Percentiles rank a stretch among this genome's conserved stretches.
Conservation (phyloP, 2,329 filamentous ascomycete species). For the Alternaria ethzedia region DNA sequence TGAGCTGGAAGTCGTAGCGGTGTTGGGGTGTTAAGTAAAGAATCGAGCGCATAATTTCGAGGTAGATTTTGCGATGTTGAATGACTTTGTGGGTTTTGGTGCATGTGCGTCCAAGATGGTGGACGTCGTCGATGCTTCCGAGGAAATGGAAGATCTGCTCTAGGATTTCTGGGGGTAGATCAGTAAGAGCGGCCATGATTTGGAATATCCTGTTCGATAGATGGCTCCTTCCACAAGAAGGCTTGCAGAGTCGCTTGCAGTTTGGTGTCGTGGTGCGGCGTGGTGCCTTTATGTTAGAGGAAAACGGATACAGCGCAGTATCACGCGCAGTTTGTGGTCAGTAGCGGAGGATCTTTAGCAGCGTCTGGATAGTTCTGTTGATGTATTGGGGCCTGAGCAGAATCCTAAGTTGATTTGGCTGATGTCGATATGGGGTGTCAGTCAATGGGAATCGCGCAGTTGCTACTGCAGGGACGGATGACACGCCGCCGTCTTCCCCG, state of each 20-base stretch:
- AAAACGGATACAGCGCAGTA: neutral
- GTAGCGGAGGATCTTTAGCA: neutral
- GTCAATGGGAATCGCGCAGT: neutral
- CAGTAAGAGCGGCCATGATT: slow-evolving; percentile 18
- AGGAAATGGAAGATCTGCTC: slow-evolving; percentile 24
- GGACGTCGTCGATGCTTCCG: slow-evolving; percentile 37
- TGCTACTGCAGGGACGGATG: neutral
- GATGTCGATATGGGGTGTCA: neutral
- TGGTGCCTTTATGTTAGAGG: neutral
- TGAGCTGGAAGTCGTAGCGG: slow-evolving; percentile 31
- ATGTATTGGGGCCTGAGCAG: neutral
- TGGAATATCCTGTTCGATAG: neutral
- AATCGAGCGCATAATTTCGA: slow-evolving; percentile 33
- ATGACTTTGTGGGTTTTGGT: slow-evolving; percentile 18
- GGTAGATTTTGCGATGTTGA: slow-evolving; percentile 14
- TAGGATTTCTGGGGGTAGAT: slow-evolving; percentile 27
- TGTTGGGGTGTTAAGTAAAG: slow-evolving; percentile 23
- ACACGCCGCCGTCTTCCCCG: neutral
- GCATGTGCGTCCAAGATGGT: slow-evolving; percentile 27
- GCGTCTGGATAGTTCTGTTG: neutral
- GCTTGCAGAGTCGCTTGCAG: neutral
- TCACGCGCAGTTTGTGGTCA: neutral
- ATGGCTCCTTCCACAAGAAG: neutral
- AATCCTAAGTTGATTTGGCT: neutral
- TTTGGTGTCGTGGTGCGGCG: neutral